These are phyloP conservation scores for Phialemonium atrogriseum DNA, from an alignment of 2,329 filamentous ascomycete species.

Conservation along the genomic window DNA sequence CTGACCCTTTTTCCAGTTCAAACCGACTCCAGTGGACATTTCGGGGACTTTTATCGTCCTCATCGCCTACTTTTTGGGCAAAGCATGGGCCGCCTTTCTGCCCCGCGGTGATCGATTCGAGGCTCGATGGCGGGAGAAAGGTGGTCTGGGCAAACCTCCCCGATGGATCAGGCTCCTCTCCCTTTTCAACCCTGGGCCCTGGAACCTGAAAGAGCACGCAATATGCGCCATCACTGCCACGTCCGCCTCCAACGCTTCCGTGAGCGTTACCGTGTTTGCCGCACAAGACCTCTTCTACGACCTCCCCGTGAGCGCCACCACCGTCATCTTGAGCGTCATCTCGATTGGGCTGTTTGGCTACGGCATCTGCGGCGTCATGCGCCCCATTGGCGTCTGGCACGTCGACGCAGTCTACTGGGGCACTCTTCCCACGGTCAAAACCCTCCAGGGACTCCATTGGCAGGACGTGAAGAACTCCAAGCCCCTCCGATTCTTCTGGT, in stretches of 20 bases:
- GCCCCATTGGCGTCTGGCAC: slow-evolving; percentile 46
- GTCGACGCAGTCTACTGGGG: slow-evolving; percentile 49
- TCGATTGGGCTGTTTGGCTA: slow-evolving; percentile 50
- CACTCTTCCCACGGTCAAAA: slow-evolving; percentile 42
- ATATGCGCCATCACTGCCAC: slow-evolving; percentile 46
- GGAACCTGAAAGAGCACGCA: slow-evolving; percentile 47
- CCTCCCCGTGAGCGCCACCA: slow-evolving; percentile 32
- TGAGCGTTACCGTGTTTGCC: slow-evolving; percentile 33
- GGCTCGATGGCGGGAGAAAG: slow-evolving; percentile 34
- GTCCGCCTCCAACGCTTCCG: slow-evolving; percentile 40
- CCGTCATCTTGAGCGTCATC: slow-evolving; percentile 39
- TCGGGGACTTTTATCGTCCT: slow-evolving; percentile 48
- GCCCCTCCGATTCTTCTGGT: slow-evolving; percentile 44
- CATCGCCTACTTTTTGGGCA: slow-evolving; percentile 47
- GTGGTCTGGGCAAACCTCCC: slow-evolving; percentile 32
- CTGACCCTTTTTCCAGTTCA: slow-evolving; percentile 30
- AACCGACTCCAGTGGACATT: slow-evolving; percentile 39
- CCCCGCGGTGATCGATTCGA: slow-evolving; percentile 44
- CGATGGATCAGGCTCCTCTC: slow-evolving; percentile 27
- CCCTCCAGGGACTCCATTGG: slow-evolving; percentile 46
- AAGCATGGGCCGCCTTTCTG: slow-evolving; percentile 35
- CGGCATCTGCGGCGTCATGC: slow-evolving; percentile 42
- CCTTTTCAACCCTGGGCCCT: slow-evolving; percentile 43
- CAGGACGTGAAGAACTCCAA: slow-evolving; percentile 39
- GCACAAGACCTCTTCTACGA: slow-evolving; percentile 45